These are phyloP conservation scores for Tetrapisispora fleetii DNA, from an alignment of 805 yeast genomes.

Conservation along the genomic window DNA sequence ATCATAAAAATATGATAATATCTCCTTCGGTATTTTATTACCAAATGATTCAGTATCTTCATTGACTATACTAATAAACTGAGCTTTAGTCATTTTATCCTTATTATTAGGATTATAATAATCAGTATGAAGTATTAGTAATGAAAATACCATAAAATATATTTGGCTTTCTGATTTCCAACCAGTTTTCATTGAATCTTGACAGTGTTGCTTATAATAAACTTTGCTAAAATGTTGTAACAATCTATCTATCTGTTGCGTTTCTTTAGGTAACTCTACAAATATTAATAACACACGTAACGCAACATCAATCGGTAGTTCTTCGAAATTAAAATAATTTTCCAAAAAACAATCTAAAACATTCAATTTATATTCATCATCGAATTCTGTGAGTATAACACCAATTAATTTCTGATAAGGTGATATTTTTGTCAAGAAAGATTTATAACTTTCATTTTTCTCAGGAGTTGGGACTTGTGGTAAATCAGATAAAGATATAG, in stretches of 20 bases:
- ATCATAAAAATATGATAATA: slow-evolving; percentile 51
- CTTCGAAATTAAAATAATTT: slow-evolving; percentile 37
- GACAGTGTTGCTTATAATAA: slow-evolving; percentile 33
- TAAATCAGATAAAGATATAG: slow-evolving; percentile 12
- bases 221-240: slow-evolving; percentile 46
- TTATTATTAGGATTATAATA: slow-evolving; percentile 57
- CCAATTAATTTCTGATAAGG: slow-evolving; percentile 28
- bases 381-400: slow-evolving; percentile 22
- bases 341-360: slow-evolving; percentile 25
- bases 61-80: slow-evolving; percentile 43
- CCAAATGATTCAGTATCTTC: slow-evolving; percentile 25
- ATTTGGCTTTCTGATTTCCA: slow-evolving; percentile 42
- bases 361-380: slow-evolving; percentile 18
- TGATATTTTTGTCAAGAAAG: slow-evolving; percentile 22
- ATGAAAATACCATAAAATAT: slow-evolving; percentile 52
- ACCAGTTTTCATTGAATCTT: slow-evolving; percentile 5
- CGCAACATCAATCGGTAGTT: slow-evolving; percentile 57
- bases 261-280: slow-evolving; percentile 55
- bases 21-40: slow-evolving; percentile 31
- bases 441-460: slow-evolving; percentile 21
- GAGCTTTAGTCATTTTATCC: slow-evolving; percentile 54
- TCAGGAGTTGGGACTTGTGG: slow-evolving; percentile 24
- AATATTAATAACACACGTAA: slow-evolving; percentile 48
- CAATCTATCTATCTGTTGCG: slow-evolving; percentile 68
- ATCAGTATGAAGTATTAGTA: slow-evolving; percentile 68